phyloP scores from a whole-genome alignment of 2,329 filamentous ascomycete genomes.

The Curvularia spicifera region DNA sequence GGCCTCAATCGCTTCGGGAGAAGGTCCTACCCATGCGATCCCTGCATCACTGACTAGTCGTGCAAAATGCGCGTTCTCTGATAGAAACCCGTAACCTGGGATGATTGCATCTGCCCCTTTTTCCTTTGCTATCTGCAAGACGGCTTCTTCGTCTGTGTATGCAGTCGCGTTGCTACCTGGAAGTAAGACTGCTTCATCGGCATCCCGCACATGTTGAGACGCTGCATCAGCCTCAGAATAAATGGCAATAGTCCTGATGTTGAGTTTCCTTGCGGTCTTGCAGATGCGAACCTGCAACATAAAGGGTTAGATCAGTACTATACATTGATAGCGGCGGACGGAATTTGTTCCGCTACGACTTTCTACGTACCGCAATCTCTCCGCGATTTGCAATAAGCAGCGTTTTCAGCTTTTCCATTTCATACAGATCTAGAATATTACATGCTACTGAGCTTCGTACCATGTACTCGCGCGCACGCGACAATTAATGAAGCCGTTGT shows the following conservation, averaged over 20 bases:
- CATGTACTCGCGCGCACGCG: background rate
- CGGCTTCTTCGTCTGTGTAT: constrained; percentile 57
- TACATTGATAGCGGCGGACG: constrained; percentile 6
- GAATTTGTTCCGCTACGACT: background rate
- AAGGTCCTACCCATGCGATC: constrained; percentile 66
- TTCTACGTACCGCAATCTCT: constrained; percentile 56
- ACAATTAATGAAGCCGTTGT: background rate
- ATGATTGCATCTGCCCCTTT: constrained; percentile 64
- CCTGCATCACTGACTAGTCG: constrained; percentile 59
- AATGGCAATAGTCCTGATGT: constrained; percentile 62
- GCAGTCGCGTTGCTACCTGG: constrained; percentile 56
- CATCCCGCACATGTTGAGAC: constrained; percentile 61
- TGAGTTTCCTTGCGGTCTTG: constrained; percentile 58
- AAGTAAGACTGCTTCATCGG: constrained; percentile 61
- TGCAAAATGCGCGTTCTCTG: constrained; percentile 69
- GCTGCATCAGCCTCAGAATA: constrained; percentile 64
- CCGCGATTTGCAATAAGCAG: constrained; percentile 66
- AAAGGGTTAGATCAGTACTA: constrained; percentile 24
- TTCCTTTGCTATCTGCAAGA: constrained; percentile 60
- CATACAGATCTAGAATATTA: background rate
- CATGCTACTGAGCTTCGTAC: background rate
- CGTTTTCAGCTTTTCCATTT: constrained; percentile 56
- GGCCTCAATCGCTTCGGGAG: constrained; percentile 58
- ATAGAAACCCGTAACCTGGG: constrained; percentile 71
- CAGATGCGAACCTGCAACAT: constrained; percentile 54